Evolutionary conservation across 208 protist species (phyloP).

Genomic region (Phytomonas sp.): DNA sequence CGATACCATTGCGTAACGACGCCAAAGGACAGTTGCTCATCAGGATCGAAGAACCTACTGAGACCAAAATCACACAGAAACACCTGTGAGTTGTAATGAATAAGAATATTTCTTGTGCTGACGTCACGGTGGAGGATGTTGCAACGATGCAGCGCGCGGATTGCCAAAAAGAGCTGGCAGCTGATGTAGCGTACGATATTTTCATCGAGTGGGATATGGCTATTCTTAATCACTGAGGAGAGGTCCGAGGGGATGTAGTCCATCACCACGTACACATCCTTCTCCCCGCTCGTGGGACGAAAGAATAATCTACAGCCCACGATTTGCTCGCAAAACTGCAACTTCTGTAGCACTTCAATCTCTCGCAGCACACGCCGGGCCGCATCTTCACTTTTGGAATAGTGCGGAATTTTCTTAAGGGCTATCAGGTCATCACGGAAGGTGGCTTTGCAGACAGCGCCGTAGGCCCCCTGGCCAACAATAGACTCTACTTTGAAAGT

Average conservation of each 20-base stretch:
- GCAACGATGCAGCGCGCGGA: slow-evolving; percentile 84
- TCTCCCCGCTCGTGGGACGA: slow-evolving; percentile 79
- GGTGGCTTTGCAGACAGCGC: slow-evolving; percentile 87
- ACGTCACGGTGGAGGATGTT: slow-evolving; percentile 83
- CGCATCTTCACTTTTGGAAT: slow-evolving; percentile 72
- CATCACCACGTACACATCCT: slow-evolving; percentile 91
- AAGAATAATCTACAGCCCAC: slow-evolving; percentile 83
- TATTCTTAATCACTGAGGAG: slow-evolving; percentile 76
- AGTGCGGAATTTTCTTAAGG: slow-evolving; percentile 89
- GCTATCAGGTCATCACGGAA: slow-evolving; percentile 72
- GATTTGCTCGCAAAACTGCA: slow-evolving; percentile 86
- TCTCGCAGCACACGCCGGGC: slow-evolving; percentile 81
- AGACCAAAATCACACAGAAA: slow-evolving; percentile 91
- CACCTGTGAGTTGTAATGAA: slow-evolving; percentile 78
- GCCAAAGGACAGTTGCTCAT: slow-evolving; percentile 87
- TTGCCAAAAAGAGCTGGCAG: slow-evolving; percentile 78
- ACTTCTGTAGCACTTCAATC: slow-evolving; percentile 77
- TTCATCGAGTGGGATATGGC: slow-evolving; percentile 62
- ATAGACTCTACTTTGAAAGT: slow-evolving; percentile 86
- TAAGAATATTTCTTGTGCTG: slow-evolving; percentile 87
- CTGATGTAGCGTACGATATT: slow-evolving; percentile 79
- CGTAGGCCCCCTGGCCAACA: slow-evolving; percentile 90
- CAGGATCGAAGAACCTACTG: slow-evolving; percentile 87
- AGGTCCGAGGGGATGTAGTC: slow-evolving; percentile 83
- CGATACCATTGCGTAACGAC: slow-evolving; percentile 91